These are phyloP conservation scores for Mycena galericulata DNA, from an alignment of 768 basidiomycete genomes.

Conservation along the genomic window DNA sequence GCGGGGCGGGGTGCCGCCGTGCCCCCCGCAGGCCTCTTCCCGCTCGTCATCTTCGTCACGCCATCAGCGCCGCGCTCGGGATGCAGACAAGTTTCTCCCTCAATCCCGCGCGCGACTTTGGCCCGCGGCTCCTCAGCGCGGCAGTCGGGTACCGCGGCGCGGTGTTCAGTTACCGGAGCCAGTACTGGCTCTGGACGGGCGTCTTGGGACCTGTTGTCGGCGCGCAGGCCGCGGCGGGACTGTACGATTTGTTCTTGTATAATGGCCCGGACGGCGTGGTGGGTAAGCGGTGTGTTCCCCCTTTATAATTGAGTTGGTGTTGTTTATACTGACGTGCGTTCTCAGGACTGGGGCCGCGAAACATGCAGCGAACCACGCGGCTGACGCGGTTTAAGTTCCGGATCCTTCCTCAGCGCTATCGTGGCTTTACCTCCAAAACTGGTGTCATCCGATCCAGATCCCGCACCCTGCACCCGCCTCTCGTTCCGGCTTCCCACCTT, in stretches of 20 bases:
- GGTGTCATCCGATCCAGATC: too few relatives aligned
- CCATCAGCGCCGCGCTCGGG: constrained; percentile 58
- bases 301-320: too few relatives aligned
- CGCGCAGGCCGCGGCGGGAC: constrained; percentile 60
- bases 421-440: too few relatives aligned
- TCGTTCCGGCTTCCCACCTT: too few relatives aligned
- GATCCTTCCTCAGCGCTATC: too few relatives aligned
- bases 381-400: too few relatives aligned
- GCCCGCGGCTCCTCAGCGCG: constrained; percentile 74
- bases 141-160: constrained; percentile 77
- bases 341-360: too few relatives aligned
- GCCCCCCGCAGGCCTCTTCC: constrained; percentile 55
- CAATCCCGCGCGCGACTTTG: constrained; percentile 66
- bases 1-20: constrained; percentile 54
- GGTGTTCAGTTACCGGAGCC: constrained; percentile 61
- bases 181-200: constrained; percentile 78
- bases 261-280: constrained; percentile 70
- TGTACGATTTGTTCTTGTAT: constrained; percentile 74
- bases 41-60: constrained; percentile 58
- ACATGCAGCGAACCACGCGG: too few relatives aligned
- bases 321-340: too few relatives aligned
- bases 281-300: too few relatives aligned
- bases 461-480: too few relatives aligned
- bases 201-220: constrained; percentile 71
- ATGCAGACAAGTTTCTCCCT: constrained; percentile 68